Evolutionary conservation across 2,329 filamentous ascomycete species (phyloP).

Genomic region (Phyllachora maydis): DNA sequence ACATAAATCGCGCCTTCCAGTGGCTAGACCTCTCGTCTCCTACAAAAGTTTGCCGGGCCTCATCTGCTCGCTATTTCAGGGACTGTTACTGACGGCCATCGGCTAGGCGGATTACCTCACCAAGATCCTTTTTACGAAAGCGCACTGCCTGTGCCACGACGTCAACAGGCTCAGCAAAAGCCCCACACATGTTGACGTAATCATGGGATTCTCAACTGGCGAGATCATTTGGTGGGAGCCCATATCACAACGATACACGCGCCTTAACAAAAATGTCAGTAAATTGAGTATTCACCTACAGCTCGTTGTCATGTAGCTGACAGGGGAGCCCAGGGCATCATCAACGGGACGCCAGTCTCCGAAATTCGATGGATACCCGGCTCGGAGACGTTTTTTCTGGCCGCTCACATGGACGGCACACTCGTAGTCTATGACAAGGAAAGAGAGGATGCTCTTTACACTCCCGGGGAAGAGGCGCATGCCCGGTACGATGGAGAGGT

Average conservation of each 20-base stretch:
- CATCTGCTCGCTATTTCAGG: background rate
- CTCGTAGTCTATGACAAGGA: constrained; percentile 94
- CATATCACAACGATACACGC: constrained; percentile 84
- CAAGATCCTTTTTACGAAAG: constrained; percentile 93
- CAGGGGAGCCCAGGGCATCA: too few relatives aligned
- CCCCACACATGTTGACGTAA: constrained; percentile 62
- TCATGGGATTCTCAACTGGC: constrained; percentile 89
- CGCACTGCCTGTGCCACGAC: constrained; percentile 87
- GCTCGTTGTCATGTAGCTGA: constrained; percentile 1
- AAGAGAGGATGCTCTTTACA: constrained; percentile 71
- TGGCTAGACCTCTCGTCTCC: constrained; percentile 79
- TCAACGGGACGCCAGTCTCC: constrained; percentile 69
- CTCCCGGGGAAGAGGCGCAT: constrained; percentile 41
- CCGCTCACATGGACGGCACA: constrained; percentile 78
- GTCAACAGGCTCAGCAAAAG: constrained; percentile 71
- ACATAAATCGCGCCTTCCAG: constrained; percentile 87
- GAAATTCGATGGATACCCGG: constrained; percentile 87
- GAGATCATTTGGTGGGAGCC: constrained; percentile 99
- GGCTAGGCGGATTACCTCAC: constrained; percentile 66
- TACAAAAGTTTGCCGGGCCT: constrained; percentile 32
- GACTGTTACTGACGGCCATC: constrained; percentile 8
- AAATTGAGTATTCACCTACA: too few relatives aligned
- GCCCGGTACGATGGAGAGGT: constrained; percentile 30
- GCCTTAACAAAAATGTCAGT: constrained; percentile 85
- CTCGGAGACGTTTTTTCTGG: constrained; percentile 82